Base-by-base conservation (phyloP, 306 rosid species). In the Luffa acutangula region DNA sequence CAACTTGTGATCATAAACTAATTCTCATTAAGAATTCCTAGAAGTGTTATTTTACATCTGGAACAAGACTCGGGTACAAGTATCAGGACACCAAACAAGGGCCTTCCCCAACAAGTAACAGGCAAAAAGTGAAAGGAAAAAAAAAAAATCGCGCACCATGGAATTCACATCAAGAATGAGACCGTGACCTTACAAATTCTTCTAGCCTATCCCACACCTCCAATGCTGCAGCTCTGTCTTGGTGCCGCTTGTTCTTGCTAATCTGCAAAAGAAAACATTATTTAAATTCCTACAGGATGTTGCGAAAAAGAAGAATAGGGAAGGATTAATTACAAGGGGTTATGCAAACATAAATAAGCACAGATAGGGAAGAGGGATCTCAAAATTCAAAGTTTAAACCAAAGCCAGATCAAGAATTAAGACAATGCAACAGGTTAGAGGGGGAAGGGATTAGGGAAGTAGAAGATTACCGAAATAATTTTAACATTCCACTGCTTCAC, bases 401-500 rank as follows among this genome's bases (percentile, higher is more conserved):
- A 66, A 51, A 39, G 74, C 43, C 31, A 41, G 74, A 18, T 36
- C 59, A 71, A 69, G 81, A 76, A 15, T 21, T 18, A 41, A 67
- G 77, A 48, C 9, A 71, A 62, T 65, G 49, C 45, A 48, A 66
- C 43, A 49, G 49, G 34, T 18, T 17, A 49, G 37, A 64, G 25
- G 46, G 37, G 11, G 31, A 18, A 33, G 63, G 51, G 63, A 48
- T 11, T 37, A 65, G 9, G 49, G 81, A 65, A 79, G 11, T 21
- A 36, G 34, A 21, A 14, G 21, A 45, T 70, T 59, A 93, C 99
- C 85, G 99, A 96, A 74, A 96, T 90, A 36, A 96, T 93, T 91
- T 91, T 96, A 42, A 96, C 99, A 85, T 96, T 96, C 99, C 99
- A 96, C 88, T 96, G 98, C 92, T 93, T 96, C 79, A 93, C 99